Evolutionary conservation across 352 stramenopile genomes (phyloP).

Genomic region (Pythium coloratum): DNA sequence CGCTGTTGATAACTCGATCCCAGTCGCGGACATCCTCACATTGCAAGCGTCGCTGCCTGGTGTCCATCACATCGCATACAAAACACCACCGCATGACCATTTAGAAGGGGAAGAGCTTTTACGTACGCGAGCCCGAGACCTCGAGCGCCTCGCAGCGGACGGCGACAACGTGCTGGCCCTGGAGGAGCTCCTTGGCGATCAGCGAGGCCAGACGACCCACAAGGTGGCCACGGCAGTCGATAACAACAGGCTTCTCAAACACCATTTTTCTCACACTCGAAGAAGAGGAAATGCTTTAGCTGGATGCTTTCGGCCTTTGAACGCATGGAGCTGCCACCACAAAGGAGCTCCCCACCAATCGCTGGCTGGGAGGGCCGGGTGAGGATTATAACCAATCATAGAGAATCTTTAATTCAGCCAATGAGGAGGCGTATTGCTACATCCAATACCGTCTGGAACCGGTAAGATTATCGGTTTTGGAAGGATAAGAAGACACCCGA

Average conservation of each 20-base stretch:
- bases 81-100: neutral
- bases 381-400: conserved; percentile 26
- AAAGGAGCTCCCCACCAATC: conserved; percentile 30
- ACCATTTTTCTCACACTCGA: conserved; percentile 75
- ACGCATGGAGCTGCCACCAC: neutral
- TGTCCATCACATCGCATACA: conserved; percentile 15
- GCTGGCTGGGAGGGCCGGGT: conserved; percentile 26
- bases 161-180: conserved; percentile 98
- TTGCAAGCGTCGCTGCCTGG: conserved; percentile 10
- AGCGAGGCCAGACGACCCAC: conserved; percentile 97
- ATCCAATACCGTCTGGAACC: conserved; percentile 9
- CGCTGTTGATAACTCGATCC: too few species aligned
- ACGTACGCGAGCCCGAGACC: conserved; percentile 97
- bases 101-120: conserved; percentile 5
- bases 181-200: conserved; percentile 99
- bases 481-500: neutral
- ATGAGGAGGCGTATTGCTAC: conserved; percentile 10
- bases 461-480: conserved; percentile 11
- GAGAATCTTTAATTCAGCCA: conserved; percentile 8
- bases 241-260: conserved; percentile 96
- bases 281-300: conserved; percentile 66
- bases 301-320: conserved; percentile 13
- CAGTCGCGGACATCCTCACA: conserved; percentile 21
- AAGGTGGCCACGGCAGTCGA: conserved; percentile 99
- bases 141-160: conserved; percentile 98